Base-by-base conservation (phyloP, 306 rosid species). In the Fragaria nilgerrensis region DNA sequence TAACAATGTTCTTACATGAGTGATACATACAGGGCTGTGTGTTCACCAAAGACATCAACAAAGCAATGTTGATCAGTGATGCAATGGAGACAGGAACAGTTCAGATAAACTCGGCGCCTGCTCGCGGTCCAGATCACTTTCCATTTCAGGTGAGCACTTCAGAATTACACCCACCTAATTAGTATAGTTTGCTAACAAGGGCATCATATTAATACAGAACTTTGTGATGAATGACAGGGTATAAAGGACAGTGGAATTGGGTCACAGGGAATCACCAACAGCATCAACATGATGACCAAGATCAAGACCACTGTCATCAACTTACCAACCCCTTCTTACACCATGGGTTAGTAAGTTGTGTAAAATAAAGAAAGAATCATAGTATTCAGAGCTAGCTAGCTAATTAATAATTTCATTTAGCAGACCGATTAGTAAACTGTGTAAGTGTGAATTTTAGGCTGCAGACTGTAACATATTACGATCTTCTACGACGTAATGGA, bases 211-310 rank as follows among this genome's bases (percentile, higher is more conserved):
- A 25, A 29, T 1, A 20, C 2, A 0, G 1, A 56, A 10, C 17
- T 29, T 27, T 43, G 50, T 29, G 20, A 45, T 27, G 17, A 29
- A 53, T 29, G 66, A 76, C 96, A 95, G 99, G 99, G 99, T 29
- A 88, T 95, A 68, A 95, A 82, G 81, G 99, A 95, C 80, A 95
- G 99, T 84, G 99, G 99, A 64, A 96, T 92, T 78, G 99, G 99
- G 77, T 96, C 99, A 22, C 99, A 96, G 83, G 99, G 98, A 59
- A 90, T 92, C 68, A 92, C 99, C 50, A 96, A 96, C 91, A 96
- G 99, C 86, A 92, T 96, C 76, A 80, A 88, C 96, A 96, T 96
- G 99, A 96, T 92, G 99, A 96, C 96, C 56, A 92, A 92, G 86
- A 74, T 89, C 79, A 96, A 96, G 93, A 90, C 90, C 19, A 92